Evolutionary conservation across 306 rosid genomes (phyloP).

Genomic region (Acmispon strigosus): DNA sequence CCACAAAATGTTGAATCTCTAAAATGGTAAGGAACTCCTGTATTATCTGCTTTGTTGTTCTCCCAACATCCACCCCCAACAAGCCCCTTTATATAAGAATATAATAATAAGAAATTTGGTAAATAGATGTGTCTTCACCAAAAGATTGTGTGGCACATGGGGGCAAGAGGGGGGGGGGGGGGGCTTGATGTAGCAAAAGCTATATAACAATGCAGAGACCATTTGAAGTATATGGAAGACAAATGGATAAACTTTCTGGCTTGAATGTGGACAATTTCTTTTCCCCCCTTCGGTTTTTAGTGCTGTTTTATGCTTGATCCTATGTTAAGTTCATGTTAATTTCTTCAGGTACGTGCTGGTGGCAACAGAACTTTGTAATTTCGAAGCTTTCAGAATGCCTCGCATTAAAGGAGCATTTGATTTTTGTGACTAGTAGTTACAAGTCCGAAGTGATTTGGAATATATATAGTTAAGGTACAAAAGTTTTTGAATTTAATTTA

Average conservation of each 20-base stretch:
- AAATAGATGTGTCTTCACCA: neutral
- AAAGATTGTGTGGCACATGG: too few species aligned
- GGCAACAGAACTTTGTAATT: neutral
- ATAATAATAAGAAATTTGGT: neutral
- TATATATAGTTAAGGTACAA: neutral
- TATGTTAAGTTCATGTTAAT: neutral
- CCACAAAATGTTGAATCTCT: neutral
- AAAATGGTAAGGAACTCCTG: neutral
- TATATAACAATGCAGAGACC: neutral
- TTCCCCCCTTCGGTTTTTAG: neutral
- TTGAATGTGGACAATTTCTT: neutral
- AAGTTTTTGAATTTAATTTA: neutral
- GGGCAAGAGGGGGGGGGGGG: neutral
- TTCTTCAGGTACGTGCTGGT: conserved; percentile 12
- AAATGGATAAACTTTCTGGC: conserved; percentile 11
- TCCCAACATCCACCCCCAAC: neutral
- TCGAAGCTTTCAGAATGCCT: too few species aligned
- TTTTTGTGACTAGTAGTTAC: neutral
- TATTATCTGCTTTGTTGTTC: neutral
- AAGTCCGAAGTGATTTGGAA: neutral
- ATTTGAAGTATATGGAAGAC: neutral
- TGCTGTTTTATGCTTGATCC: neutral
- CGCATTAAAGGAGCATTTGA: neutral
- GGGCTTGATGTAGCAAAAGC: conserved; percentile 2
- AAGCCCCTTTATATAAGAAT: neutral